phyloP scores from a whole-genome alignment of 768 basidiomycete species.

The Boletales sp. region DNA sequence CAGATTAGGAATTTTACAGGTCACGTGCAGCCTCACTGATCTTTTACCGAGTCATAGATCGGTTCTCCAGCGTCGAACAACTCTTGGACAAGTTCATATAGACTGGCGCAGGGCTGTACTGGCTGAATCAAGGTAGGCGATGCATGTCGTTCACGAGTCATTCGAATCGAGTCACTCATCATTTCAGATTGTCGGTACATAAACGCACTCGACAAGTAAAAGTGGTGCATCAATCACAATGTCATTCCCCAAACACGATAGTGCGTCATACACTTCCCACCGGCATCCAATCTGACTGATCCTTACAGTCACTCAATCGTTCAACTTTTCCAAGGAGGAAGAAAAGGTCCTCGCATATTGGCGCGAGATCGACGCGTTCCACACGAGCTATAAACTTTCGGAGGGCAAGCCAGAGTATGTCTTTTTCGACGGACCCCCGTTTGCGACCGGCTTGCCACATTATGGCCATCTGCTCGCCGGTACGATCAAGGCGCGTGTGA shows the following conservation, averaged over 20 bases:
- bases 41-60: too few relatives aligned
- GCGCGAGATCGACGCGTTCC: slow-evolving; percentile 97
- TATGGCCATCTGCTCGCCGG: slow-evolving; percentile 93
- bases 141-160: slow-evolving; percentile 1
- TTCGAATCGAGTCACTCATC: slow-evolving; percentile 14
- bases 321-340: slow-evolving; percentile 86
- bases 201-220: background rate
- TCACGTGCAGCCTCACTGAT: too few relatives aligned
- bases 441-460: slow-evolving; percentile 95
- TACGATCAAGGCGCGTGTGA: slow-evolving; percentile 77
- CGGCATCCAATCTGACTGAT: slow-evolving; percentile 6
- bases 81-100: too few relatives aligned
- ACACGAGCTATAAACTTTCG: slow-evolving; percentile 88
- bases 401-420: slow-evolving; percentile 88
- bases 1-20: too few relatives aligned
- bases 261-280: slow-evolving; percentile 39
- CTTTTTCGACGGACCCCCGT: slow-evolving; percentile 97
- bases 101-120: background rate
- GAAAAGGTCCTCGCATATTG: slow-evolving; percentile 88
- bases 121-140: background rate
- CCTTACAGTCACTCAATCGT: slow-evolving; percentile 61
- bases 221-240: slow-evolving; percentile 31
- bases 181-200: background rate
- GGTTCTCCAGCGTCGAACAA: too few relatives aligned
- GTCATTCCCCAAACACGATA: slow-evolving; percentile 70